phyloP scores from a whole-genome alignment of 2,329 filamentous ascomycete genomes.

The Xylaria arbuscula region DNA sequence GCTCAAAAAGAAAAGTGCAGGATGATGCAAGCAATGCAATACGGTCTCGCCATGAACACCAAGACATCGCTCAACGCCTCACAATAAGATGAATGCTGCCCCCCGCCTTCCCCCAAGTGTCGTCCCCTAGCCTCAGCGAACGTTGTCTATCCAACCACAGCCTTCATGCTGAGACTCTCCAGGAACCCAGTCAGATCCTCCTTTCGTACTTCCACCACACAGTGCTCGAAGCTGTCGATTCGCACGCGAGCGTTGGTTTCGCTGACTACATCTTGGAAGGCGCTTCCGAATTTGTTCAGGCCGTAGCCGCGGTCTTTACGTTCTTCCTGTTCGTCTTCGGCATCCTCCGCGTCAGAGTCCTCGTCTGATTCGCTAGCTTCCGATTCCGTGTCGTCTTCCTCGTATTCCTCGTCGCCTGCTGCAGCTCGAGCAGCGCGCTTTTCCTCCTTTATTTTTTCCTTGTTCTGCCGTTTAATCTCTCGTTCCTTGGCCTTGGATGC shows the following conservation, averaged over 20 bases:
- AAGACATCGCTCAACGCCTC: slow-evolving; percentile 29
- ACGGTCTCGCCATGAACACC: slow-evolving; percentile 30
- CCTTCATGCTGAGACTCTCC: slow-evolving; percentile 91
- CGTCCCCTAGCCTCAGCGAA: neutral
- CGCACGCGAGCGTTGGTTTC: slow-evolving; percentile 90
- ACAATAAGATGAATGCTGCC: slow-evolving; percentile 20
- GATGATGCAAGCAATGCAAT: slow-evolving; percentile 31
- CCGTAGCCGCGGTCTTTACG: slow-evolving; percentile 74
- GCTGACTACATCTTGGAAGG: slow-evolving; percentile 93
- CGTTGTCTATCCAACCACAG: slow-evolving; percentile 72
- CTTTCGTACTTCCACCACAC: slow-evolving; percentile 97
- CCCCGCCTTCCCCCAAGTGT: neutral
- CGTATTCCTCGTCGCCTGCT: slow-evolving; percentile 62
- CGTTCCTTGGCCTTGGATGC: slow-evolving; percentile 71
- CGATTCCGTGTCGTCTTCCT: slow-evolving; percentile 61
- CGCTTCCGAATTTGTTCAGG: slow-evolving; percentile 89
- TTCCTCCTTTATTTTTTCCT: slow-evolving; percentile 68
- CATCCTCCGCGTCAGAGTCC: slow-evolving; percentile 56
- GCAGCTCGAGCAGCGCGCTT: slow-evolving; percentile 69
- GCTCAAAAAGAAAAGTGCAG: slow-evolving; percentile 21
- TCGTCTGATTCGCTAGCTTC: slow-evolving; percentile 65
- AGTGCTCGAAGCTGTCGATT: slow-evolving; percentile 97
- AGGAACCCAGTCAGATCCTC: slow-evolving; percentile 92
- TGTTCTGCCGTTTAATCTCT: slow-evolving; percentile 67
- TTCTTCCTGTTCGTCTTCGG: slow-evolving; percentile 66